phyloP scores from a whole-genome alignment of 768 basidiomycete species.

The Podaxis sp. region DNA sequence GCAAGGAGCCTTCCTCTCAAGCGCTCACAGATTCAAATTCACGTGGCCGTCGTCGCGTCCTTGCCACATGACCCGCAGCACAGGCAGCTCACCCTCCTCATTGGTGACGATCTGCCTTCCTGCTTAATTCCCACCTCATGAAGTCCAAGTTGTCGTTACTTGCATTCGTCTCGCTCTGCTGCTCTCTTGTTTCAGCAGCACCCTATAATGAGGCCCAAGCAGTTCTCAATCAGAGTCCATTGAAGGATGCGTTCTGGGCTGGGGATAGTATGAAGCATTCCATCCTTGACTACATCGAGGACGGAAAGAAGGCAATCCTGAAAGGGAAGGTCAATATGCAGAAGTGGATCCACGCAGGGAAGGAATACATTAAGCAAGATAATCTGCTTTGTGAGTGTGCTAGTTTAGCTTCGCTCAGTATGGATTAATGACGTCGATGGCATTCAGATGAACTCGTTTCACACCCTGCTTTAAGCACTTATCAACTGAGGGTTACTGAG shows the following conservation, averaged over 20 bases:
- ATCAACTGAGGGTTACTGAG: slow-evolving; percentile 59
- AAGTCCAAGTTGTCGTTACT: slow-evolving; percentile 1
- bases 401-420: neutral
- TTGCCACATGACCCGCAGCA: neutral
- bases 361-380: slow-evolving; percentile 64
- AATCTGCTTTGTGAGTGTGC: slow-evolving; percentile 61
- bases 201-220: slow-evolving; percentile 4
- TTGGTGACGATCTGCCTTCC: neutral
- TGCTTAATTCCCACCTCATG: neutral
- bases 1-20: too few relatives aligned
- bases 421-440: neutral
- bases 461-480: slow-evolving; percentile 41
- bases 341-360: slow-evolving; percentile 61
- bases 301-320: slow-evolving; percentile 38
- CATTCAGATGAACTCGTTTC: slow-evolving; percentile 61
- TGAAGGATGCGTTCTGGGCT: neutral
- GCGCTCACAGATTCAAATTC: too few relatives aligned
- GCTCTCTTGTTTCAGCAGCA: slow-evolving; percentile 2
- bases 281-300: slow-evolving; percentile 34
- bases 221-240: neutral
- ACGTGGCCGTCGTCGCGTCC: too few relatives aligned
- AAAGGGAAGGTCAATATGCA: slow-evolving; percentile 46
- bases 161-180: slow-evolving; percentile 1
- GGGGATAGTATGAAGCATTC: slow-evolving; percentile 17
- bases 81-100: too few relatives aligned